Base-by-base conservation (phyloP, 495 filamentous ascomycete genomes). In the Penicillium antarcticum region DNA sequence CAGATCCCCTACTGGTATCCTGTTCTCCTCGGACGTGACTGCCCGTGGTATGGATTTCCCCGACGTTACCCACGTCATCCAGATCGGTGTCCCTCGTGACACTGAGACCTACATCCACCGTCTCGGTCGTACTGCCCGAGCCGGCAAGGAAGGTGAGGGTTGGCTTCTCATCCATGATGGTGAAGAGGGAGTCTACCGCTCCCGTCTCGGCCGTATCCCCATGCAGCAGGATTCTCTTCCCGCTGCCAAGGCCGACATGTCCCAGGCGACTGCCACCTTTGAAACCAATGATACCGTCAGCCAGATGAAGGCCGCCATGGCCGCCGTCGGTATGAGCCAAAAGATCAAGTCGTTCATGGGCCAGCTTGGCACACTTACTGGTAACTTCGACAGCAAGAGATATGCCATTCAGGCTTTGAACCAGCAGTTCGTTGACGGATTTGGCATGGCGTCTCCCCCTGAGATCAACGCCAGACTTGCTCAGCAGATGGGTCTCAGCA, bases 11-110 rank as follows among this genome's bases (percentile, higher is more conserved):
- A 78, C 80, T 21, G 92, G 75, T 24, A 87, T 98, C 46, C 79
- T 98, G 21, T 81, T 97, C 66, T 92, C 92, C 1, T 91, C 91
- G 4, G 94, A 98, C 68, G 92, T 98, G 21, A 94, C 92, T 1
- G 90, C 94, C 12, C 85, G 94, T 63, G 94, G 94, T 59, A 87
- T 91, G 83, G 86, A 91, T 63, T 89, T 89, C 63, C 86, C 85
- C 2, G 78, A 80, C 40, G 86, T 88, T 31, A 86, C 82, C 33
- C 83, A 87, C 51, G 84, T 91, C 55, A 78, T 91, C 45, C 87
- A 91, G 61, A 64, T 86, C 6, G 85, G 86, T 24, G 55, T 83
- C 16, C 85, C 87, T 9, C 61, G 74, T 2, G 75, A 77, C 43
- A 74, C 77, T 19, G 83, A 87, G 54, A 80, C 84, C 37, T 91